These are phyloP conservation scores for Fistulina hepatica DNA, from an alignment of 1,284 basidiomycete genomes.

Conservation along the genomic window DNA sequence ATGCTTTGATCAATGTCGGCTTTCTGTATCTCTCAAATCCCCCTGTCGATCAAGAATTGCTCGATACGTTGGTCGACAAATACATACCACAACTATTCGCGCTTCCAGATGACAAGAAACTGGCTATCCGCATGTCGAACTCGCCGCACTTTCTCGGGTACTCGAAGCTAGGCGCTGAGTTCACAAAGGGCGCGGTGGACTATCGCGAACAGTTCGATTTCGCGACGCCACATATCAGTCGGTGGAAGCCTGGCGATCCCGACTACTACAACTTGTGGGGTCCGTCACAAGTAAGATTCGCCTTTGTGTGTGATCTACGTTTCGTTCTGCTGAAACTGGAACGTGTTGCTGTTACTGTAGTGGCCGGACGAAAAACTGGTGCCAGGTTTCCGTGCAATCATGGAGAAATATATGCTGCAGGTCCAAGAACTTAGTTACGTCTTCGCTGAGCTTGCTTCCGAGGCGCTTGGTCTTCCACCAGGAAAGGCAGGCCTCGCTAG, in stretches of 20 bases:
- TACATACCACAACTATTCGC: conserved; percentile 53
- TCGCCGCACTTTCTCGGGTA: conserved; percentile 61
- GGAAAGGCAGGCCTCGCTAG: conserved; percentile 32
- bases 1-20: conserved; percentile 58
- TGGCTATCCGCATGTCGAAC: conserved; percentile 47
- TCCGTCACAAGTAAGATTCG: too few species aligned
- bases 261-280: conserved; percentile 57
- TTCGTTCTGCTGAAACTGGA: too few species aligned
- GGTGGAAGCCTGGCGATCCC: conserved; percentile 45
- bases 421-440: conserved; percentile 43
- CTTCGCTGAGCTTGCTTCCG: conserved; percentile 44
- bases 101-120: conserved; percentile 48
- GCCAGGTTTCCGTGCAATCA: conserved; percentile 45
- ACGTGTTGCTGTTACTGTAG: too few species aligned
- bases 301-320: too few species aligned
- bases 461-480: conserved; percentile 52
- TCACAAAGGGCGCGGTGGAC: conserved; percentile 53
- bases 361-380: conserved; percentile 54
- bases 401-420: conserved; percentile 41
- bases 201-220: conserved; percentile 63
- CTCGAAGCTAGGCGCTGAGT: conserved; percentile 45
- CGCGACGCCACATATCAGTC: conserved; percentile 39
- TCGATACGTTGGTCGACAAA: too few species aligned
- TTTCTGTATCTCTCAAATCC: conserved; percentile 57
- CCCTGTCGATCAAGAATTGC: conserved; percentile 35